Conservation (phyloP, 2,329 filamentous ascomycete species). For the Alternaria burnsii region DNA sequence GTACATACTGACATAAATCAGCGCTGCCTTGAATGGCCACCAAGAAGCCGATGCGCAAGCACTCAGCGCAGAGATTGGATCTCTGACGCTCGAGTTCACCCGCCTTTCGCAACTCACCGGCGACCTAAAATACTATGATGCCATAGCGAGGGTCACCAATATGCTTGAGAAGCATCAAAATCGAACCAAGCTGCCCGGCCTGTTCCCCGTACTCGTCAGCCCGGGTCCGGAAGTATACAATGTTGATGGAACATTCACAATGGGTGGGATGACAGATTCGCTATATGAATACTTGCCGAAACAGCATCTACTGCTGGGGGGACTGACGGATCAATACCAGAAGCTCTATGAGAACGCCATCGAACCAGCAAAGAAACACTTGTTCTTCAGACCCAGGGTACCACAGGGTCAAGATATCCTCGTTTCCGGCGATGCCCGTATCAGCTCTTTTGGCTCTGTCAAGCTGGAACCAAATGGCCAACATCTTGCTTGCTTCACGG, state of each 20-base stretch:
- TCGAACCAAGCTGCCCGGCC: conserved; percentile 46
- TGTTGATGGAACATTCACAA: conserved; percentile 54
- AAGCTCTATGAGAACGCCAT: conserved; percentile 75
- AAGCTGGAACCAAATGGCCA: conserved; percentile 56
- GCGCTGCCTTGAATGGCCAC: conserved; percentile 38
- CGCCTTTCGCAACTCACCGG: conserved; percentile 51
- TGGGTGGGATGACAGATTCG: conserved; percentile 65
- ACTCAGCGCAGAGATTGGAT: conserved; percentile 50
- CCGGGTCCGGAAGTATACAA: conserved; percentile 41
- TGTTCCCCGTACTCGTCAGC: conserved; percentile 49
- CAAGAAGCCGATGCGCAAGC: conserved; percentile 43
- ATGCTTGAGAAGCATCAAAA: conserved; percentile 48
- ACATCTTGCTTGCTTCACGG: conserved; percentile 64
- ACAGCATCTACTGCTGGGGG: conserved; percentile 78
- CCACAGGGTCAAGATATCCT: conserved; percentile 73
- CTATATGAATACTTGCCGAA: conserved; percentile 68
- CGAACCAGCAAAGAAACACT: conserved; percentile 72
- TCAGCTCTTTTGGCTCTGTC: conserved; percentile 55
- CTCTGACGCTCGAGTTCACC: conserved; percentile 51
- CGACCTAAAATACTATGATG: conserved; percentile 51
- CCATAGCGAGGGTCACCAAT: conserved; percentile 48
- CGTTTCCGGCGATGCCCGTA: conserved; percentile 68
- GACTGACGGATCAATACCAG: conserved; percentile 74
- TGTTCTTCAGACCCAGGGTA: conserved; percentile 81
- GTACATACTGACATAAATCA: conserved; percentile 27